A percentile compares a stretch with the other conserved stretches of the same genome.
Conservation (phyloP, 176 grass and related monocot species). For the barley (Hordeum vulgare) region DNA sequence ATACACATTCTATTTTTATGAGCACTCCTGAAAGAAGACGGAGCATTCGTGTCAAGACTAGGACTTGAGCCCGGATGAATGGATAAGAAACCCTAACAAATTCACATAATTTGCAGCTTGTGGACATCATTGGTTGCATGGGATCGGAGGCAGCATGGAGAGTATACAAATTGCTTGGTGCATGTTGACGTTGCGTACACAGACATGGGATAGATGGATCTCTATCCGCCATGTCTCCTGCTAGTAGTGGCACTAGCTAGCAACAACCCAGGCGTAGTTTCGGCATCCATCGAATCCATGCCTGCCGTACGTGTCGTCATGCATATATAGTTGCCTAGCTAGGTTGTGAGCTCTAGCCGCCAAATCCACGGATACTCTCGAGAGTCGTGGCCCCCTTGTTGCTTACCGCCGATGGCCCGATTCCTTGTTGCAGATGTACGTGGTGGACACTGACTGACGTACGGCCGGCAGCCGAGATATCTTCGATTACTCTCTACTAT, state of each 20-base stretch:
- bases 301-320: neutral
- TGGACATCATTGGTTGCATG: neutral
- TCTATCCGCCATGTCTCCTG: neutral
- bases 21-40: neutral
- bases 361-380: conserved; percentile 25
- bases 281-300: neutral
- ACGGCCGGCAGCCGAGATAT: neutral
- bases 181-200: neutral
- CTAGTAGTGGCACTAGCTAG: neutral
- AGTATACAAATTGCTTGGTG: neutral
- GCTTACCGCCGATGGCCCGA: conserved; percentile 16
- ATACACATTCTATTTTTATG: neutral
- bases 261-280: neutral
- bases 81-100: neutral
- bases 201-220: neutral
- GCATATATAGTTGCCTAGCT: neutral
- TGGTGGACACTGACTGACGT: neutral
- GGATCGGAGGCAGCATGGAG: neutral
- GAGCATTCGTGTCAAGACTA: neutral
- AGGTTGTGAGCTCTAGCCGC: conserved; percentile 4
- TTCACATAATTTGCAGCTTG: neutral
- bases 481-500: neutral
- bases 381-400: conserved; percentile 32
- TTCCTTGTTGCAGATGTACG: conserved; percentile 2
- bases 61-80: too few relatives aligned